Evolutionary conservation across 2,329 filamentous ascomycete genomes (phyloP).

Genomic region (Colletotrichum graminicola): DNA sequence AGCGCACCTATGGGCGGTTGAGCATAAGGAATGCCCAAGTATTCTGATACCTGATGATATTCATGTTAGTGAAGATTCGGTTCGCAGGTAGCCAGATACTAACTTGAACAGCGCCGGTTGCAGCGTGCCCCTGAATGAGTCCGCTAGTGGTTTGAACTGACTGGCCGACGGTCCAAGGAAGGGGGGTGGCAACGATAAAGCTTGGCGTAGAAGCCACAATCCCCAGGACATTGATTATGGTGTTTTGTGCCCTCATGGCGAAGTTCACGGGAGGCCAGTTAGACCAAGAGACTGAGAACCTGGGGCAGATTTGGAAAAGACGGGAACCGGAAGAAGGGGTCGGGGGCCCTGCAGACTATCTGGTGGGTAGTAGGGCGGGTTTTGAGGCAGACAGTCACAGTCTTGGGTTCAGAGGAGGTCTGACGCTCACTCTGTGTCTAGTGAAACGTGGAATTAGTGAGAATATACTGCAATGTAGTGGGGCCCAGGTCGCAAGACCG

Average conservation of each 20-base stretch:
- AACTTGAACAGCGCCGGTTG: constrained; percentile 20
- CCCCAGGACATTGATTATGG: constrained; percentile 16
- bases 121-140: constrained; percentile 28
- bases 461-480: neutral
- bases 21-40: constrained; percentile 52
- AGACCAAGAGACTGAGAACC: neutral
- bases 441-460: neutral
- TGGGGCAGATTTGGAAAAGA: neutral
- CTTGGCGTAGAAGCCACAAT: constrained; percentile 7
- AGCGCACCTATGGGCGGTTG: constrained; percentile 52
- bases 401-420: constrained; percentile 2
- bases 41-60: constrained; percentile 45
- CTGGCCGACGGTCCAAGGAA: constrained; percentile 30
- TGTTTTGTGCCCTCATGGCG: constrained; percentile 29
- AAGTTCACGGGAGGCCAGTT: neutral
- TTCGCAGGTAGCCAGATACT: neutral
- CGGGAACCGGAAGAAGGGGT: neutral
- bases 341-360: neutral
- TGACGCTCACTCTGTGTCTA: constrained; percentile 9
- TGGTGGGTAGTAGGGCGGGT: neutral
- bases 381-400: constrained; percentile 11
- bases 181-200: constrained; percentile 16
- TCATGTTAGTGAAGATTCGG: neutral
- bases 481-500: constrained; percentile 11
- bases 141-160: constrained; percentile 32